phyloP scores from a whole-genome alignment of 202 grass and related monocot species.

The Tripidium arundinaceum region DNA sequence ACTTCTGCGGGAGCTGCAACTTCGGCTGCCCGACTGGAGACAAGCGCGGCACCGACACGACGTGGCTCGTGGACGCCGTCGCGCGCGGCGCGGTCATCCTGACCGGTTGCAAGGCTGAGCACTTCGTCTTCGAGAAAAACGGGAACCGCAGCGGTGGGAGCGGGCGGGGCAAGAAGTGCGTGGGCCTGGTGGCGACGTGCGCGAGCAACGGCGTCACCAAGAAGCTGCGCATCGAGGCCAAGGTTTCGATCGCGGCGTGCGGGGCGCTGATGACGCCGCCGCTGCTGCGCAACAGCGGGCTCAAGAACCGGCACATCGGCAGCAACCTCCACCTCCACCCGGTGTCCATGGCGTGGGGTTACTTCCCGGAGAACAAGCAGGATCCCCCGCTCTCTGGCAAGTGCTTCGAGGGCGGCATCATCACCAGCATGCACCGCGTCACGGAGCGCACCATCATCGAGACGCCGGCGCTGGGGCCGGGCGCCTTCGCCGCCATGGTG shows the following conservation, averaged over 20 bases:
- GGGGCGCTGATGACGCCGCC: constrained; percentile 75
- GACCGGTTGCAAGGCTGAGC: constrained; percentile 65
- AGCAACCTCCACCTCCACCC: constrained; percentile 91
- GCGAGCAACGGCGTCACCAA: constrained; percentile 33
- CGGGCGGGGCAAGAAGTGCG: constrained; percentile 48
- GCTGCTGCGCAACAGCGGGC: constrained; percentile 57
- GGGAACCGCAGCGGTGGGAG: neutral
- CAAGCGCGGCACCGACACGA: constrained; percentile 76
- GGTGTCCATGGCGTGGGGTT: constrained; percentile 56
- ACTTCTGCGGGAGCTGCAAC: constrained; percentile 69
- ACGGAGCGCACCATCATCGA: constrained; percentile 60
- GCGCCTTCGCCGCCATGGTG: constrained; percentile 44
- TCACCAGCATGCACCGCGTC: constrained; percentile 77
- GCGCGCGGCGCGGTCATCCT: constrained; percentile 52
- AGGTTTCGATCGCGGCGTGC: constrained; percentile 55
- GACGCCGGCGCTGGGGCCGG: constrained; percentile 59
- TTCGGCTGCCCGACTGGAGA: constrained; percentile 67
- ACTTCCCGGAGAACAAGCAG: constrained; percentile 54
- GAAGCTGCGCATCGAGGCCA: constrained; percentile 67
- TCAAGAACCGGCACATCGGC: constrained; percentile 75
- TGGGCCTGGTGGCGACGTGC: constrained; percentile 50
- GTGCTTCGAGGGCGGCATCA: constrained; percentile 70
- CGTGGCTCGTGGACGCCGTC: constrained; percentile 89
- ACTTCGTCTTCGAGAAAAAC: constrained; percentile 40
- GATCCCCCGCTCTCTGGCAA: constrained; percentile 31